Evolutionary conservation across 2,329 filamentous ascomycete species (phyloP), one percentile per base, ranked within the genome.

Genomic region (Aphanocladium album): DNA sequence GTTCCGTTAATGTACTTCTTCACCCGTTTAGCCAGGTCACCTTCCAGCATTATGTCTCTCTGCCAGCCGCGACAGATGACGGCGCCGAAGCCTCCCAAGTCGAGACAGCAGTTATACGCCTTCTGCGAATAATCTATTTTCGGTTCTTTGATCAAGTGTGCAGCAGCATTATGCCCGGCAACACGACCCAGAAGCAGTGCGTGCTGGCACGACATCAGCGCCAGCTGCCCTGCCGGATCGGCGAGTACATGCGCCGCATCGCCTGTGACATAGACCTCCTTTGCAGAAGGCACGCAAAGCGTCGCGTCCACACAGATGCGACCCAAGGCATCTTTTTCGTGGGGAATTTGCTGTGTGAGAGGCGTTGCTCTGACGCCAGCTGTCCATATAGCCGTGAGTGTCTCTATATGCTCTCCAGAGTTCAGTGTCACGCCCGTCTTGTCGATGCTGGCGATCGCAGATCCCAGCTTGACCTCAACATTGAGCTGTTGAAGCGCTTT

Each of bases 201-300:
- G 54, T 77, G 75, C 62, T 77, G 75, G 60, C 75, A 77, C 1
- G 70, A 75, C 71, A 76, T 76, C 19, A 75, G 50, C 1, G 71
- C 66, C 19, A 67, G 39, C 39, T 74, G 66, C 2, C 69, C 70
- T 0, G 69, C 45, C 0, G 54, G 55, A 39, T 72, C 70, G 2
- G 69, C 62, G 0, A 51, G 21, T 0, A 65, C 71, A 41, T 64
- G 64, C 0, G 74, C 74, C 0, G 72, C 64, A 43, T 76, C 73
- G 1, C 74, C 75, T 0, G 74, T 70, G 0, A 66, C 74, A 33
- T 72, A 74, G 0, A 75, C 61, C 2, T 68, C 47, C 2, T 59
- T 33, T 1, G 47, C 35, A 0, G 62, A 62, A 3, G 66, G 60
- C 14, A 71, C 69, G n/a, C 37, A 12, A 4, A 76, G 69, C 23